Percentiles rank a stretch among this genome's conserved stretches.
Evolutionary conservation across 352 stramenopile genomes (phyloP).

Genomic region (Poterioochromonas sp.): DNA sequence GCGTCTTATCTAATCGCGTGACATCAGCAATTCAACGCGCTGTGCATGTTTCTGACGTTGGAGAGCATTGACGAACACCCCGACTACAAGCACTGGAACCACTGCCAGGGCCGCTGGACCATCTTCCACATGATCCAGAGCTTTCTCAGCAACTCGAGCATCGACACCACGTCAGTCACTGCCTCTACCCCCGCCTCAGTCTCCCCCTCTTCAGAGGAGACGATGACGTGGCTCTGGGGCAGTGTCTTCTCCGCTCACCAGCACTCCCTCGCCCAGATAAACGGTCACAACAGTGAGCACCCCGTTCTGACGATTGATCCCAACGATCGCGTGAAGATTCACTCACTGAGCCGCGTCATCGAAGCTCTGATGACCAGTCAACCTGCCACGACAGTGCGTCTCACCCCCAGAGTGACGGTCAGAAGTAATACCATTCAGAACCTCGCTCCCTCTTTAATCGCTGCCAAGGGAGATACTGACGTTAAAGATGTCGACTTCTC

Average conservation of each 20-base stretch:
- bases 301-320: too few species aligned
- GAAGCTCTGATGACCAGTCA: too few species aligned
- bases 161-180: neutral
- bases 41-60: neutral
- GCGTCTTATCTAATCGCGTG: too few species aligned
- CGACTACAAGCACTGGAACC: neutral
- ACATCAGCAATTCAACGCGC: neutral
- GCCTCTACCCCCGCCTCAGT: neutral
- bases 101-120: neutral
- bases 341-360: too few species aligned
- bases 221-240: neutral
- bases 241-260: neutral
- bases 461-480: too few species aligned
- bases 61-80: neutral
- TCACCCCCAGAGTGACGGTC: too few species aligned
- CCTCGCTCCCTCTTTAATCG: too few species aligned
- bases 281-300: too few species aligned
- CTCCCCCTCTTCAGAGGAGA: neutral
- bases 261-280: neutral
- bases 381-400: too few species aligned
- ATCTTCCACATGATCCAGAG: neutral
- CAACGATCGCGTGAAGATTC: too few species aligned
- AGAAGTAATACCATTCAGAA: too few species aligned
- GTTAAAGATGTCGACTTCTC: too few species aligned
- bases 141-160: neutral